Evolutionary conservation across 139 green algal species (phyloP).

Genomic region (Deuterostichococcus epilithicus): DNA sequence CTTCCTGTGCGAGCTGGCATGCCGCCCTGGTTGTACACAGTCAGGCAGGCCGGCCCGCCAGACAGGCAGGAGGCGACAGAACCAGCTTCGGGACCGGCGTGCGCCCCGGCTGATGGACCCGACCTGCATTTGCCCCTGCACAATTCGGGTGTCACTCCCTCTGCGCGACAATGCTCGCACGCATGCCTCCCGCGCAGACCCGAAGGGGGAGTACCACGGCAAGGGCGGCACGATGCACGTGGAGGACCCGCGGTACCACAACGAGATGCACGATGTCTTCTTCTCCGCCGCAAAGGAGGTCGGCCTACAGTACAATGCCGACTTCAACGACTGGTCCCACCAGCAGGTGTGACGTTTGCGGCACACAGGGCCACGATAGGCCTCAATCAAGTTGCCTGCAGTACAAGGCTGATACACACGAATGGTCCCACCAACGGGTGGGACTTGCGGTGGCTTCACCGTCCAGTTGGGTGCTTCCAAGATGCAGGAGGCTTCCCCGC

Average conservation of each 20-base stretch:
- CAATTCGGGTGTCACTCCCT: background rate
- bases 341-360: constrained; percentile 40
- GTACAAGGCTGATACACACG: too few relatives aligned
- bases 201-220: constrained; percentile 43
- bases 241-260: constrained; percentile 63
- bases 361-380: background rate
- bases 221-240: constrained; percentile 61
- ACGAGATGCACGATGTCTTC: constrained; percentile 67
- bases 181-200: background rate
- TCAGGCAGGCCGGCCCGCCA: too few relatives aligned
- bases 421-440: too few relatives aligned
- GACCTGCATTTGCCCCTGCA: background rate
- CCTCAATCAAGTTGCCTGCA: background rate
- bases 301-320: constrained; percentile 61
- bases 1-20: too few relatives aligned
- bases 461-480: too few relatives aligned
- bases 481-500: too few relatives aligned
- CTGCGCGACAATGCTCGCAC: background rate
- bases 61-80: too few relatives aligned
- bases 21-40: background rate
- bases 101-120: too few relatives aligned
- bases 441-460: too few relatives aligned
- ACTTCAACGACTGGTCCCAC: constrained; percentile 88
- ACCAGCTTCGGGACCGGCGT: background rate
- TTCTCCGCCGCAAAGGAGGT: constrained; percentile 58